Evolutionary conservation across 2,329 filamentous ascomycete species (phyloP).

Genomic region (Pseudogymnoascus sp.): DNA sequence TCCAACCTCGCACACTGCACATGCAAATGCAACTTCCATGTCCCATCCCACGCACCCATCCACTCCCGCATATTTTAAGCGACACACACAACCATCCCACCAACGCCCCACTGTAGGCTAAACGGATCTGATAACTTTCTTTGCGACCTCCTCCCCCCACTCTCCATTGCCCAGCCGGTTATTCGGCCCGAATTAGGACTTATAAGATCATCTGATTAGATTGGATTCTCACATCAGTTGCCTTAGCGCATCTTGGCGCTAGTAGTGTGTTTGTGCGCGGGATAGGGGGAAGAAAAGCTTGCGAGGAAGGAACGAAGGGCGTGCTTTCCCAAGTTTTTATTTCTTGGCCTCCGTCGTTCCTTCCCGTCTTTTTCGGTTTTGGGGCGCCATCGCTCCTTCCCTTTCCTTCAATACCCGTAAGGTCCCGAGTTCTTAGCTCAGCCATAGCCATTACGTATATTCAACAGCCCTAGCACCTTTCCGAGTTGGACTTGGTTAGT

Average conservation of each 20-base stretch:
- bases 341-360: not conserved
- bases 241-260: not conserved
- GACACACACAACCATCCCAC: not conserved
- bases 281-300: not conserved
- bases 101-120: not conserved
- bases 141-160: not conserved
- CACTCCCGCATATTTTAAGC: conserved; percentile 7
- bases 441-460: not conserved
- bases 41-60: not conserved
- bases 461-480: not conserved
- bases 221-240: not conserved
- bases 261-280: not conserved
- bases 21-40: conserved; percentile 8
- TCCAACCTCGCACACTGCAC: not conserved
- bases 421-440: not conserved
- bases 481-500: not conserved
- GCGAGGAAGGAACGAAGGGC: not conserved
- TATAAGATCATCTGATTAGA: conserved; percentile 10
- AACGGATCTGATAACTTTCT: conserved; percentile 8
- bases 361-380: not conserved
- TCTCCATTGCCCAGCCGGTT: not conserved
- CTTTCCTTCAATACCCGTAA: not conserved
- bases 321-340: not conserved
- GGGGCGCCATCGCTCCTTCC: not conserved
- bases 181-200: not conserved